phyloP scores from a whole-genome alignment of 2,329 filamentous ascomycete species.

The Blumeria hordei region DNA sequence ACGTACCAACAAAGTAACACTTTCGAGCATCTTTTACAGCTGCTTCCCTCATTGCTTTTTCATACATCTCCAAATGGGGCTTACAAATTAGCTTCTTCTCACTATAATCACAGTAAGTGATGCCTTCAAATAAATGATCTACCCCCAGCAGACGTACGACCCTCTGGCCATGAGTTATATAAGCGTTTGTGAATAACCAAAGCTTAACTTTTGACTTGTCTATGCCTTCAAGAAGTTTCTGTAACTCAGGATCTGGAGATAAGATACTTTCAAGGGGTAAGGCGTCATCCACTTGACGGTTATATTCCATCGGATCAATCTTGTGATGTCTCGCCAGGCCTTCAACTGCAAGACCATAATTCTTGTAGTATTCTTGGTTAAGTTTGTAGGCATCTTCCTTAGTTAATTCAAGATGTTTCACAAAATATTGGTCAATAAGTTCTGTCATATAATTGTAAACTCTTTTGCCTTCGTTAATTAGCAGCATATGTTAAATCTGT shows the following conservation, averaged over 20 bases:
- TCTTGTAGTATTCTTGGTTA: conserved; percentile 80
- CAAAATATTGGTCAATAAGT: conserved; percentile 36
- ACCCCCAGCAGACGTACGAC: conserved; percentile 62
- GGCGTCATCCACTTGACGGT: conserved; percentile 81
- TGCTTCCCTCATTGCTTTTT: conserved; percentile 72
- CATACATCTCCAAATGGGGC: conserved; percentile 59
- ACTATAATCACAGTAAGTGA: conserved; percentile 84
- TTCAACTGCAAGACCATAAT: conserved; percentile 93
- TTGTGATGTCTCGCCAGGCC: conserved; percentile 83
- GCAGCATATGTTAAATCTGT: background rate
- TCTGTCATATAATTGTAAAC: conserved; percentile 76
- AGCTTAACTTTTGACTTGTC: conserved; percentile 63
- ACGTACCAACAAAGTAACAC: conserved; percentile 82
- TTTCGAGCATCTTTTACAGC: conserved; percentile 40
- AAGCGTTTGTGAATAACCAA: conserved; percentile 95
- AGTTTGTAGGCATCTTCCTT: conserved; percentile 61
- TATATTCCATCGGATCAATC: conserved; percentile 88
- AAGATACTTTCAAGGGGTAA: conserved; percentile 70
- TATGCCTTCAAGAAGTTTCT: conserved; percentile 55
- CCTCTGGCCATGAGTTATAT: conserved; percentile 62
- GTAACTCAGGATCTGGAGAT: conserved; percentile 50
- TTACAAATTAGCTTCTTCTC: conserved; percentile 60
- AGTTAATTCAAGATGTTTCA: conserved; percentile 46
- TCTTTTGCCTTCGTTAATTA: conserved; percentile 31
- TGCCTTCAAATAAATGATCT: conserved; percentile 77